Evolutionary conservation across 768 basidiomycete species (phyloP), one percentile per base, ranked within the genome.

Genomic region (Pholiota conissans): DNA sequence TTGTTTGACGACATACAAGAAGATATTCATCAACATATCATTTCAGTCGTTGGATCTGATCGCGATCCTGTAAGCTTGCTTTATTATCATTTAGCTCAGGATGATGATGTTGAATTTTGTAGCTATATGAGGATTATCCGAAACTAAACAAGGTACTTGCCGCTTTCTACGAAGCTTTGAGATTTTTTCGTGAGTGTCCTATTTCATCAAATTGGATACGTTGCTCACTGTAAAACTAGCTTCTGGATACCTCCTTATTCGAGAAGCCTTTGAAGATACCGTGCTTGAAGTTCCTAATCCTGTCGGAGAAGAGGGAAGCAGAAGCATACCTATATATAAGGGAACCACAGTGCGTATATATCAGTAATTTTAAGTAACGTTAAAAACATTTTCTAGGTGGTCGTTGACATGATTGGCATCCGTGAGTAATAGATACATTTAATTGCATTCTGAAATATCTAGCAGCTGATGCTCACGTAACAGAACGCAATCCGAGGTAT

Each of bases 401-500:
- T 80, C 3, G 70, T 80, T 5, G 81, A 84, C 59, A 76, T 81
- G 76, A 60, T 83, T 55, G 81, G 79, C 58, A 67, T 80, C 46
- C 76, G 80, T 82, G 61, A 72, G 79, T 73, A n/a, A n/a, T n/a
- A n/a, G 48, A 22, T 10, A 35, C 34, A 22, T 26, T 42, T 18
- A 22, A 1, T 11, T 7, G 16, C 3, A 7, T 39, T 55, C 26
- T 10, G 42, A 29, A 13, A 10, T 11, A n/a, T n/a, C n/a, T n/a
- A n/a, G n/a, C n/a, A n/a, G n/a, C 8, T 3, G 18, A 48, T n/a
- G 52, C 46, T 24, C 51, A 27, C 46, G 51, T 5, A 18, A 39
- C 22, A 83, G 81, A 80, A 67, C 76, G 79, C 62, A 83, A 83
- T 56, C 73, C 79, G 4, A 70, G 77, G 13, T 79, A 81, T 63